Evolutionary conservation across 441 rosid species (phyloP), one percentile per base, ranked within the genome.

Genomic region (Arabidopsis lyrata): DNA sequence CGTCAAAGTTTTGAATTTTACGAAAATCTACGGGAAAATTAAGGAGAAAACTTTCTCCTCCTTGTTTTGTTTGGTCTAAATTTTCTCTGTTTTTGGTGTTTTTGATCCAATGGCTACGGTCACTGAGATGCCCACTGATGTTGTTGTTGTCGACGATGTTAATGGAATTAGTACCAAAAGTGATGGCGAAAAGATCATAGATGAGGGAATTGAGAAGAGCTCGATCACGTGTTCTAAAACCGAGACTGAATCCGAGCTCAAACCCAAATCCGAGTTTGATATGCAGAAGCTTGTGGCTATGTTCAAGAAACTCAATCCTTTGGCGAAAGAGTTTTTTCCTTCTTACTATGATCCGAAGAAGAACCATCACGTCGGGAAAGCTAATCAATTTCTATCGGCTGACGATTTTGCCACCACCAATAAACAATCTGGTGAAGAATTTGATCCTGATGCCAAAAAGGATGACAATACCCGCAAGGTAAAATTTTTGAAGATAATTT

Each of bases 261-360:
- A 78, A 56, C 72, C 81, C 5, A 55, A 78, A 70, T 66, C 82
- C 6, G 86, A 90, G 82, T 81, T 90, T 78, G 85, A 52, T 70
- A 86, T 92, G 76, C 78, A 87, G 66, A 88, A 86, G 65, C 89
- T 92, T 74, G 96, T 92, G 63, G 92, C 88, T 4, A 87, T 90
- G 82, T 84, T 92, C 81, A 90, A 90, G 65, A 90, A 90, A 81
- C 77, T 92, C 83, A 92, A 92, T 80, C 97, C 97, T 81, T 75
- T 76, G 78, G 97, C 97, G 0, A 88, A 92, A 73, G 97, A 92
- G 75, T 92, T 92, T 76, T 66, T 92, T 56, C 97, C 97, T 66
- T 90, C 96, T 39, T 81, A 85, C 64, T 77, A 78, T 65, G 71
- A 76, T 57, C 81, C 81, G 6, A 78, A 78, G 67, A 78, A 74